Evolutionary conservation across 2,329 filamentous ascomycete species (phyloP), one percentile per base, ranked within the genome.

Genomic region (Colletotrichum sp.): DNA sequence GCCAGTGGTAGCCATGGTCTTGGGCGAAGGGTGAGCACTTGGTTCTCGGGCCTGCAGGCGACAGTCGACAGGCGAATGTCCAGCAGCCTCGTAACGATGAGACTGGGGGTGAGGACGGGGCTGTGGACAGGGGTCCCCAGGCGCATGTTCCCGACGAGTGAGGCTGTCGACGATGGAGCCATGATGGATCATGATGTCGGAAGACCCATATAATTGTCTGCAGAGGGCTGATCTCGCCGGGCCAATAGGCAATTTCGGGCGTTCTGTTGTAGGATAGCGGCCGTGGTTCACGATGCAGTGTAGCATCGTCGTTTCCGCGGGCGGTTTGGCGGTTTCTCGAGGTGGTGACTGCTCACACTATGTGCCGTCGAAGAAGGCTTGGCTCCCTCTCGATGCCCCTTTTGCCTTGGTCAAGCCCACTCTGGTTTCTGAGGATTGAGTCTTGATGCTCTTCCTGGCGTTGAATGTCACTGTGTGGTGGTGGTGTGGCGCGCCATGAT

Each of bases 41-140:
- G n/a, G 43, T n/a, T 21, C n/a, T 48, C 43, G 26, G 28, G 28
- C 70, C n/a, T 69, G 55, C 52, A 60, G 38, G 26, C 62, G 81
- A 48, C 30, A 61, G 58, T n/a, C 58, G 58, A 48, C 58, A 61
- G 58, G 58, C 58, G 30, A 61, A n/a, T 12, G 32, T 48, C 43
- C 28, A 82, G 78, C 80, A 83, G 83, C 82, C 81, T 84, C 80
- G 80, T 81, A 79, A 81, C 79, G 74, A 78, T 75, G 66, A 71
- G 70, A 48, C 43, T 48, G 43, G n/a, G 43, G 43, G 43, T n/a
- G n/a, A 48, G 43, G 43, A 48, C 61, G 66, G 73, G 66, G 58
- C 13, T 21, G 15, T 36, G 30, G 24, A 72, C 79, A 80, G 79
- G 80, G 79, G 75, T 78, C 79, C 80, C 80, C 80, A 78, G 65